Base-by-base conservation (phyloP, 352 stramenopile species). In the Globisporangium camurandrum region DNA sequence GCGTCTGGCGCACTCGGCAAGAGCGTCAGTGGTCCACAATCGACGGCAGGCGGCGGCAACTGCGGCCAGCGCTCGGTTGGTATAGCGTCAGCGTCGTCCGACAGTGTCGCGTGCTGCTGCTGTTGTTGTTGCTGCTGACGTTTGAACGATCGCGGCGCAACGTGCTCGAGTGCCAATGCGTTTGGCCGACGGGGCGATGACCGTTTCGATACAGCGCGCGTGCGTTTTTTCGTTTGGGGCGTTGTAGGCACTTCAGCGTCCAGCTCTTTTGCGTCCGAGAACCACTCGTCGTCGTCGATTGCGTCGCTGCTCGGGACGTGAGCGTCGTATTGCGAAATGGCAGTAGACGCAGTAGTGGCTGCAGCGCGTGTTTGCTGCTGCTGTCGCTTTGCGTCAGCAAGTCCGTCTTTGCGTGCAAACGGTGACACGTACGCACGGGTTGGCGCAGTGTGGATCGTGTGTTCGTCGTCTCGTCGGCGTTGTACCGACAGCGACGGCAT, bases 191-290 rank as follows among this genome's bases (percentile, higher is more conserved):
- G 16, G 3, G 12, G 16, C 19, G 34, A n/a, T n/a, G 14, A 9
- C 30, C 12, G 30, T 34, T 34, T 12, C 8, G 30, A 7, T 34
- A 12, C 30, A 34, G 30, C 2, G n/a, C n/a, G n/a, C 30, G 30
- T 4, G 12, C 12, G 8, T 12, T 12, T 34, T 34, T 7, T 34
- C 30, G 8, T 7, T 34, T 34, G 8, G 30, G 8, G 8, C 30
- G 30, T 34, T 34, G 30, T 12, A 14, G 30, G 8, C 12, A 12
- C 30, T 34, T 34, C 8, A 34, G 30, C 30, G 2, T 34, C 23
- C 19, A 59, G 56, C 34, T 83, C 71, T 44, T 82, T 74, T 0
- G 67, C 69, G 45, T 86, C 80, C 1, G 75, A 87, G 10, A 87
- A 62, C 75, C 75, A 88, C 2, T 66, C 65, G 41, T 86, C 76